These are phyloP conservation scores for Penicillium fimorum DNA, from an alignment of 495 filamentous ascomycete species.

Conservation along the genomic window DNA sequence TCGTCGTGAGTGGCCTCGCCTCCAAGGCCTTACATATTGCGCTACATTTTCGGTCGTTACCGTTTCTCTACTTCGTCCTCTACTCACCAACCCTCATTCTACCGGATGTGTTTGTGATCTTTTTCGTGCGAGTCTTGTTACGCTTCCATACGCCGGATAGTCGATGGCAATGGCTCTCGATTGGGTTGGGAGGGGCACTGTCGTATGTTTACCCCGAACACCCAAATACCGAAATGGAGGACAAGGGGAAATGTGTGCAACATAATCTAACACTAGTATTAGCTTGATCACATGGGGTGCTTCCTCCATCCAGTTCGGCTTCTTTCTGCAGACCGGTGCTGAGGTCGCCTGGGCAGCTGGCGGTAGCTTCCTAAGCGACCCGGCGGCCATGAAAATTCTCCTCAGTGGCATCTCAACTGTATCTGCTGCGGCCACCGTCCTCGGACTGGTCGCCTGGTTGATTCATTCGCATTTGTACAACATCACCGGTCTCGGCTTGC, in stretches of 20 bases:
- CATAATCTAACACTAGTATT: conserved; percentile 10
- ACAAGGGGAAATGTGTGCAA: not conserved
- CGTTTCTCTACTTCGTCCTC: conserved; percentile 38
- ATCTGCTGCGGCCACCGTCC: conserved; percentile 29
- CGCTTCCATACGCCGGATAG: conserved; percentile 24
- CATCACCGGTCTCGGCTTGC: conserved; percentile 26
- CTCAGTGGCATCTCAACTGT: conserved; percentile 41
- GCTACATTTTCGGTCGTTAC: conserved; percentile 35
- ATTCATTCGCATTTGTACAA: conserved; percentile 32
- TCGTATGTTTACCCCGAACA: conserved; percentile 26
- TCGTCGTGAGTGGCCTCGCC: conserved; percentile 36
- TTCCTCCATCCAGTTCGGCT: conserved; percentile 40
- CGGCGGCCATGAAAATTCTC: conserved; percentile 45
- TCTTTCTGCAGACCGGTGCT: conserved; percentile 44
- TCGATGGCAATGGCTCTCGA: conserved; percentile 28
- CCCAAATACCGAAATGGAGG: not conserved
- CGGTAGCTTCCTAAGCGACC: conserved; percentile 40
- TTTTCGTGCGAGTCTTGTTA: conserved; percentile 27
- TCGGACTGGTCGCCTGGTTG: conserved; percentile 35
- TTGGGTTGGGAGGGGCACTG: conserved; percentile 28
- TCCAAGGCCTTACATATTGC: conserved; percentile 39
- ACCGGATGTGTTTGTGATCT: conserved; percentile 37
- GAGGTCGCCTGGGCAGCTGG: conserved; percentile 42
- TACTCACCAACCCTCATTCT: conserved; percentile 39
- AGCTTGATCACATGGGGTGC: conserved; percentile 35